Percentiles rank a stretch among this genome's conserved stretches.
phyloP scores from a whole-genome alignment of 2,329 filamentous ascomycete genomes.

The Cladophialophora bantiana region DNA sequence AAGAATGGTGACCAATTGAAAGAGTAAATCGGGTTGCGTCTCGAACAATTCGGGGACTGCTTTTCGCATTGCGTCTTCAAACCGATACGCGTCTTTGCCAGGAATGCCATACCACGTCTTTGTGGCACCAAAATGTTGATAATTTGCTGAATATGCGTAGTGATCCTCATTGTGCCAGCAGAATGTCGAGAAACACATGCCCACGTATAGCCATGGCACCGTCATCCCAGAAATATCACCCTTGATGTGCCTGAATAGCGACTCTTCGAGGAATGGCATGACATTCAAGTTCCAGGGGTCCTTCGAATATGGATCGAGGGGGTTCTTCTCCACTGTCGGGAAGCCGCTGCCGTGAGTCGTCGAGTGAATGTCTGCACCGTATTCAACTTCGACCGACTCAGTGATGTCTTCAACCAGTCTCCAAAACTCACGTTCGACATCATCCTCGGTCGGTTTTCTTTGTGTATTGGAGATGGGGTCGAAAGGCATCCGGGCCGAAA shows the following conservation, averaged over 20 bases:
- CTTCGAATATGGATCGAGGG: slow-evolving; percentile 82
- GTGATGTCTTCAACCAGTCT: slow-evolving; percentile 90
- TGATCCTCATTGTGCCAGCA: slow-evolving; percentile 99
- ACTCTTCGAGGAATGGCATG: slow-evolving; percentile 86
- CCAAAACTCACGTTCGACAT: slow-evolving; percentile 97
- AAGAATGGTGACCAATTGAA: slow-evolving; percentile 94
- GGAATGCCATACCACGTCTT: slow-evolving; percentile 99
- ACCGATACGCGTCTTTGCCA: slow-evolving; percentile 89
- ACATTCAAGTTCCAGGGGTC: slow-evolving; percentile 97
- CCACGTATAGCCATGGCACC: slow-evolving; percentile 97
- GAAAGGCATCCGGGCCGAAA: slow-evolving; percentile 86
- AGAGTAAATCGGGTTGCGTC: slow-evolving; percentile 92
- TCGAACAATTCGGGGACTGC: slow-evolving; percentile 96
- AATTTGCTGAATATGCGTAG: slow-evolving; percentile 96
- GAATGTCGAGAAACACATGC: slow-evolving; percentile 99
- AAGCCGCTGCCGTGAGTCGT: slow-evolving; percentile 98
- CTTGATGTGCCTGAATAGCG: slow-evolving; percentile 95
- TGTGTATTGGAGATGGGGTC: slow-evolving; percentile 83
- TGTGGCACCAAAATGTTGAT: slow-evolving; percentile 96
- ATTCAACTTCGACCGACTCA: slow-evolving; percentile 96
- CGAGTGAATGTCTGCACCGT: slow-evolving; percentile 96
- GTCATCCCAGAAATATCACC: slow-evolving; percentile 99
- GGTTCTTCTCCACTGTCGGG: slow-evolving; percentile 89
- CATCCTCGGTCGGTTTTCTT: slow-evolving; percentile 86
- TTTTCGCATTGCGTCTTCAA: slow-evolving; percentile 92